Percentiles rank a stretch among this genome's conserved stretches.
Evolutionary conservation across 2,329 filamentous ascomycete species (phyloP).

Genomic region (Fonsecaea pedrosoi): DNA sequence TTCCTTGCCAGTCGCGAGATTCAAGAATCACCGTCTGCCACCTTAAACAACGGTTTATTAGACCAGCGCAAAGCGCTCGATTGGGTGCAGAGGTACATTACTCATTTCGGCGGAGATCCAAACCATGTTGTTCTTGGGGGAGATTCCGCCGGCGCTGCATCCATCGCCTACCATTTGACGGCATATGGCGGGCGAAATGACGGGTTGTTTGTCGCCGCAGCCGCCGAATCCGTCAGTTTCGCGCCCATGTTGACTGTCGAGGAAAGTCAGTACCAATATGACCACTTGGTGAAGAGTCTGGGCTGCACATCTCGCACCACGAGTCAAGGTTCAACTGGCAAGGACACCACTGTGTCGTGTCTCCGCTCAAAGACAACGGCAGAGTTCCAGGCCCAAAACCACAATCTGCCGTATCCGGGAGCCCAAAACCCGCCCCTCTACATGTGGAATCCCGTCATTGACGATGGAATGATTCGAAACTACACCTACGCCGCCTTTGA

Average conservation of each 20-base stretch:
- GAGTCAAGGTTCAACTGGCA: background rate
- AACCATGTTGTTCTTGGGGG: constrained; percentile 72
- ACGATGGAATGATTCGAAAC: constrained; percentile 58
- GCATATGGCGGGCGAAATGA: constrained; percentile 58
- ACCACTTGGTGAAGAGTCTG: constrained; percentile 58
- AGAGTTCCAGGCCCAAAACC: constrained; percentile 55
- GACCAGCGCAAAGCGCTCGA: constrained; percentile 73
- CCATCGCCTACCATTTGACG: constrained; percentile 69
- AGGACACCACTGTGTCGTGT: constrained; percentile 45
- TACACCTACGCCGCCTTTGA: constrained; percentile 58
- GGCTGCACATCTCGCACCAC: constrained; percentile 48
- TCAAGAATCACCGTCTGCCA: constrained; percentile 46
- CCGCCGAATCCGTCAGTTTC: constrained; percentile 62
- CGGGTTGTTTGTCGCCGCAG: constrained; percentile 60
- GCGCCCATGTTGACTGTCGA: constrained; percentile 55
- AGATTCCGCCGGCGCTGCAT: constrained; percentile 69
- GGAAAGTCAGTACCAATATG: constrained; percentile 60
- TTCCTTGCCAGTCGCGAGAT: constrained; percentile 70
- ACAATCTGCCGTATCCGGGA: constrained; percentile 55
- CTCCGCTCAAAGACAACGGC: constrained; percentile 55
- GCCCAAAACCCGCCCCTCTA: constrained; percentile 54
- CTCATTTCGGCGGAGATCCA: constrained; percentile 72
- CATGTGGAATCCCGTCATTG: constrained; percentile 60
- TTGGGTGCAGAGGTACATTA: constrained; percentile 73
- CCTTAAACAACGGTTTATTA: constrained; percentile 70